Evolutionary conservation across 352 stramenopile species (phyloP).

Genomic region (Phytophthora pseudosyringae): DNA sequence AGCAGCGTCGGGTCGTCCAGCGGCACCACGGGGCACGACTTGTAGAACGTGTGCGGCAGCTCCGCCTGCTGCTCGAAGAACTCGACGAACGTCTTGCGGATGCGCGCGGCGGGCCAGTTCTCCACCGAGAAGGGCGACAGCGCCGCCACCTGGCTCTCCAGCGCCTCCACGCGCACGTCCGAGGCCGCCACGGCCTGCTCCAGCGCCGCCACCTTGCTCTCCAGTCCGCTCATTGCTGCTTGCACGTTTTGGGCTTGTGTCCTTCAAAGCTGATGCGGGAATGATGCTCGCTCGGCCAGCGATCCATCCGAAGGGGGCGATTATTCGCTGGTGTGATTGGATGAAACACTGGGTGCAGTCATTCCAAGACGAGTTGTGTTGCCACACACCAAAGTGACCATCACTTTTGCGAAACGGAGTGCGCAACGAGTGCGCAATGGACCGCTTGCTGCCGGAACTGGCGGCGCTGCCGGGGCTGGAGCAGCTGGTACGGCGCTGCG

Average conservation of each 20-base stretch:
- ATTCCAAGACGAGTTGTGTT: neutral
- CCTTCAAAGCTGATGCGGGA: constrained; percentile 11
- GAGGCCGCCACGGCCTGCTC: constrained; percentile 35
- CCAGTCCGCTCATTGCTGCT: constrained; percentile 35
- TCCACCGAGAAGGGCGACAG: constrained; percentile 38
- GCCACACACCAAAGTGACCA: neutral
- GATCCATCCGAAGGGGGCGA: constrained; percentile 16
- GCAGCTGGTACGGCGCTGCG: constrained; percentile 32
- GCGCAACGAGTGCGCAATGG: constrained; percentile 11
- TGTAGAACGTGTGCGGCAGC: constrained; percentile 94
- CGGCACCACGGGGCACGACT: constrained; percentile 96
- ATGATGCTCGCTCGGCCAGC: constrained; percentile 8
- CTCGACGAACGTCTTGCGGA: constrained; percentile 97
- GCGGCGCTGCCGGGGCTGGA: constrained; percentile 38
- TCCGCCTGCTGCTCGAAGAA: constrained; percentile 94
- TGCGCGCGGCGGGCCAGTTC: constrained; percentile 94
- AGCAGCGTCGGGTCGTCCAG: constrained; percentile 98
- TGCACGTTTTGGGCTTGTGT: neutral
- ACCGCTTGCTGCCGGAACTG: constrained; percentile 44
- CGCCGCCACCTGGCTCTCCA: constrained; percentile 26
- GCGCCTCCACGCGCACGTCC: constrained; percentile 30
- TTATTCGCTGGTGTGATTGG: constrained; percentile 1
- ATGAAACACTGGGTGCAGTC: neutral
- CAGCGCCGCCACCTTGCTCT: constrained; percentile 40
- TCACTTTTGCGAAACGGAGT: constrained; percentile 1